Evolutionary conservation across 2,329 filamentous ascomycete genomes (phyloP).

Genomic region (Aureobasidium sp.): DNA sequence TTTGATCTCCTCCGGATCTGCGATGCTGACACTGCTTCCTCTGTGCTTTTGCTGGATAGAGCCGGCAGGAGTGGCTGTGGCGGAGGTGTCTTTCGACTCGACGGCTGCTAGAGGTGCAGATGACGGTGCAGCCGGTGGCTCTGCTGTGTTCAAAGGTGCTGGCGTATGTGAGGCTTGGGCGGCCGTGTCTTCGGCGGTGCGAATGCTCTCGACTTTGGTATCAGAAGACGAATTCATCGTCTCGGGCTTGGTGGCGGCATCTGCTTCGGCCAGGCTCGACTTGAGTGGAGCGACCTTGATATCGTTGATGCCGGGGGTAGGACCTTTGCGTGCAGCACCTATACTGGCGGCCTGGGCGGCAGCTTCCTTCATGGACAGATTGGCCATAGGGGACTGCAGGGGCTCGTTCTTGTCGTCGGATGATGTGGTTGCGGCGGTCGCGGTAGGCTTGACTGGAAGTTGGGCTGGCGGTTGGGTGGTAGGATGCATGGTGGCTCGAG

Average conservation of each 20-base stretch:
- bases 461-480: neutral
- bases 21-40: conserved; percentile 21
- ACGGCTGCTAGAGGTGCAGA: conserved; percentile 1
- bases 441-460: conserved; percentile 15
- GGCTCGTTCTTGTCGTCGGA: conserved; percentile 20
- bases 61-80: conserved; percentile 13
- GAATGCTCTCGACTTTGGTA: conserved; percentile 23
- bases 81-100: neutral
- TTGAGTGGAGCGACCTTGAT: conserved; percentile 15
- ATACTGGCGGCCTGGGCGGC: conserved; percentile 25
- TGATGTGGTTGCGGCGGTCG: conserved; percentile 3
- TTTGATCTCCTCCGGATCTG: conserved; percentile 26
- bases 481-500: conserved; percentile 13
- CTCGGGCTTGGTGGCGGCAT: conserved; percentile 19
- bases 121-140: neutral
- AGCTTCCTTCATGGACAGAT: conserved; percentile 17
- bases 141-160: neutral
- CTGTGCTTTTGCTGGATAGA: conserved; percentile 18
- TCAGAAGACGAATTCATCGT: conserved; percentile 21
- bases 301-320: conserved; percentile 10
- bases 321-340: conserved; percentile 13
- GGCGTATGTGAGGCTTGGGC: neutral
- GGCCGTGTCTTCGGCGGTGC: conserved; percentile 17
- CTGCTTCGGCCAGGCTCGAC: conserved; percentile 11
- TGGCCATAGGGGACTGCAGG: conserved; percentile 24